Base-by-base conservation (phyloP, 2,329 filamentous ascomycete genomes). In the Aspergillus tubingensis region DNA sequence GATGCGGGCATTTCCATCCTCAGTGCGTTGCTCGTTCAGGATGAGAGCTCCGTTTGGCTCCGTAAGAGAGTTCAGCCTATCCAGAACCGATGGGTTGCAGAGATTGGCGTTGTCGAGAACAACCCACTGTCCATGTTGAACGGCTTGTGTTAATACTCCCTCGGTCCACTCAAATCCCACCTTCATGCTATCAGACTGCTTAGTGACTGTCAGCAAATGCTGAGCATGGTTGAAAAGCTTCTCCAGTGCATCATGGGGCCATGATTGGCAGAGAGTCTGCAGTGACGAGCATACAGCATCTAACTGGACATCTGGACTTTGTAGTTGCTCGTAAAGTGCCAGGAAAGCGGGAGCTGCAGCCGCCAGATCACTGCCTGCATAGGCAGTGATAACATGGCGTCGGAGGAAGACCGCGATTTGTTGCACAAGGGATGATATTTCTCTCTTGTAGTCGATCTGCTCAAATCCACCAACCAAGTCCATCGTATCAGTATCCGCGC, bases 391-490 rank as follows among this genome's bases (percentile, higher is more conserved):
- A 23, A 76, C 68, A 5, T 76, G 67, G 19, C 65, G 66, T 36
- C 86, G 83, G 17, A 90, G 70, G 58, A 83, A 83, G 5, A 78
- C 70, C 11, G 80, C 78, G 11, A 91, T 71, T 51, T 84, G 79
- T 25, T 80, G 74, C 6, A 89, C 71, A 65, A 86, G 81, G n/a
- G 81, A 80, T 57, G 89, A 88, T 4, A 91, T 81, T 62, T 90
- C 86, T 58, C 94, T 85, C 54, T 90, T 83, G 21, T 91, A 87
- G 72, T 99, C 95, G 17, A 91, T 88, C 76, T 99, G 95, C 74
- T 99, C 95, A 72, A 96, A 99, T 0, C 95, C 95, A 70, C 95
- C 95, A 59, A 99, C 91, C 58, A 99, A 86, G 76, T 99, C 95
- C 88, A 96, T 96, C 0, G 94, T 93, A 74, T 99, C 95, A 48